Evolutionary conservation across 2,329 filamentous ascomycete genomes (phyloP), one percentile per base, ranked within the genome.

Genomic region (Immersiporthe knoxdaviesiana): DNA sequence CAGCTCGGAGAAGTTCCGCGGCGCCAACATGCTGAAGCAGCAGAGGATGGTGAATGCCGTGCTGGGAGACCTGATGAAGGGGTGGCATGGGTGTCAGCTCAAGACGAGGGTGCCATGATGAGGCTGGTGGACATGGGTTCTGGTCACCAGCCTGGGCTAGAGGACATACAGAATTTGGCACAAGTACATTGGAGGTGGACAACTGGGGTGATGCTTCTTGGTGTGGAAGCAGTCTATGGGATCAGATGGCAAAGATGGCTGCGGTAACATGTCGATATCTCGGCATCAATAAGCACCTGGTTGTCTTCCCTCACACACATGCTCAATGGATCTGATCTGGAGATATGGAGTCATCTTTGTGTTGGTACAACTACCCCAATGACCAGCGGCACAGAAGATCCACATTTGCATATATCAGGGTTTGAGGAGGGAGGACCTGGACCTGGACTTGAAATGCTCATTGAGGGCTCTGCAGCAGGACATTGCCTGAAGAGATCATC

Each of bases 21-120:
- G 92, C 61, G 78, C 89, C 74, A 85, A 84, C 63, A 89, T 94
- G 78, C 86, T 97, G 71, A 92, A 92, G 84, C 92, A 96, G 82
- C 92, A 96, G 80, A 85, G 92, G 70, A 84, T 95, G 81, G 92
- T 97, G 64, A 95, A 95, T 76, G 82, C 87, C 27, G 86, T 91
- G 24, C 82, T 97, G 39, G 89, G 87, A 4, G 91, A 94, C 65
- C 84, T 93, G 78, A 89, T 96, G 75, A 92, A 92, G 83, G 82
- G 83, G 52, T 96, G 93, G 92, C 92, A 97, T 79, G 92, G 93
- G 11, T 85, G 96, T 70, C 92, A 95, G 82, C 83, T 97, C 75
- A 89, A 89, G 79, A 96, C 92, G 32, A 90, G 85, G 76, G 86
- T 80, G 44, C 82, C 83, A 12, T 82, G 70, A 76, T 27, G 39